Base-by-base conservation (phyloP, 441 rosid genomes). In the Pelargonium fulgidum region DNA sequence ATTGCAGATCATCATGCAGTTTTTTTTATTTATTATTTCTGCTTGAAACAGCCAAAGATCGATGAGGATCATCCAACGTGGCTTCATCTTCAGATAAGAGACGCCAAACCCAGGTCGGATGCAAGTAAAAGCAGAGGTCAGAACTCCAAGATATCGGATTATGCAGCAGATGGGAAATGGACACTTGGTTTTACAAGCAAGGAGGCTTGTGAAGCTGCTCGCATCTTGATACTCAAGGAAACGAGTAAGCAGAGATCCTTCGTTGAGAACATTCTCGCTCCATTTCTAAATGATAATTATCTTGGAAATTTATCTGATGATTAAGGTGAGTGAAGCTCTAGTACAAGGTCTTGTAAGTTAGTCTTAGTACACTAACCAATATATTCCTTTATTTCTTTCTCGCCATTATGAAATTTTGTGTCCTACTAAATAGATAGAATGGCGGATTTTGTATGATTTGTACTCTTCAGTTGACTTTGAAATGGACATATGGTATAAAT, bases 61-160 rank as follows among this genome's bases (percentile, higher is more conserved):
- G 91, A 89, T 19, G 80, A 78, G 72, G 85, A 78, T 44, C 89
- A 85, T 76, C 83, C 85, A 0, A 83, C 86, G 4, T 84, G 95
- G 95, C 71, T 86, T 73, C 89, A 86, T 77, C 83, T 89, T 42
- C 82, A 72, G 64, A 79, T 84, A 74, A 83, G 90, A 82, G 90
- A 89, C 64, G 84, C 81, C 41, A 84, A 85, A 64, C 89, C 90
- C 12, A 76, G 70, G 66, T 78, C 78, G 65, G 65, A 65, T 22
- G 64, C 62, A 59, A 75, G 78, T 70, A 81, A 80, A 79, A 71
- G 72, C 3, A 64, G 70, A 62, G 68, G 72, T 67, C 48, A 41
- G 64, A 66, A 65, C 68, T 45, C 71, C 7, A 76, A 73, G 65
- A 67, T 14, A 47, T 65, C 78, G 63, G 71, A 74, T 74, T 70